phyloP scores from a whole-genome alignment of 192 early-diverging fungal genomes.

The Dissophora ornata region DNA sequence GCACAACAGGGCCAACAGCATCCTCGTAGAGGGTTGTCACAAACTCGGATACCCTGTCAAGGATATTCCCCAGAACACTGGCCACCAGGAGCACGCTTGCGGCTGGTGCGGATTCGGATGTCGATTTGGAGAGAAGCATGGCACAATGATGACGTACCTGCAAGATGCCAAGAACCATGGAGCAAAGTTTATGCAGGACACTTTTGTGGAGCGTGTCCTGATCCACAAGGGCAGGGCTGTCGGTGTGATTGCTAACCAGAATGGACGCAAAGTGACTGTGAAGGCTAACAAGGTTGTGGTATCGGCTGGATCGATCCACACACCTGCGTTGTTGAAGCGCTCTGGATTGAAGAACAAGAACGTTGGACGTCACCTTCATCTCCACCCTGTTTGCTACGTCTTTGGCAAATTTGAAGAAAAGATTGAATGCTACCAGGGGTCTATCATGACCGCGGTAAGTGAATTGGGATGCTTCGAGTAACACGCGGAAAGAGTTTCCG shows the following conservation, averaged over 20 bases:
- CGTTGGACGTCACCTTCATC: conserved; percentile 72
- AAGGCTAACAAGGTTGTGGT: conserved; percentile 68
- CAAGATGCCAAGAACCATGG: conserved; percentile 72
- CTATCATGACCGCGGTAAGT: conserved; percentile 77
- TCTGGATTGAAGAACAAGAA: conserved; percentile 76
- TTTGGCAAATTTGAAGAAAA: conserved; percentile 75
- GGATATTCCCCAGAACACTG: conserved; percentile 77
- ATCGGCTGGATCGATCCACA: conserved; percentile 71
- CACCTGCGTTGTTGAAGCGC: conserved; percentile 70
- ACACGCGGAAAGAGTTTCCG: too few species aligned
- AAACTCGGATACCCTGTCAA: conserved; percentile 67
- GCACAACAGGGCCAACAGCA: conserved; percentile 73
- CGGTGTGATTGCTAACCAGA: conserved; percentile 63
- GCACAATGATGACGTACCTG: conserved; percentile 73
- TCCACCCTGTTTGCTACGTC: conserved; percentile 71
- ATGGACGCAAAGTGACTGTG: conserved; percentile 55
- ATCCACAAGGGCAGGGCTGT: conserved; percentile 64
- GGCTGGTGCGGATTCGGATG: conserved; percentile 79
- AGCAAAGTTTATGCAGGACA: conserved; percentile 68
- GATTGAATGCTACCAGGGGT: conserved; percentile 62
- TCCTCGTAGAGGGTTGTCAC: conserved; percentile 76
- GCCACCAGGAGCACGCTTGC: conserved; percentile 62
- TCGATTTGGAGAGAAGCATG: conserved; percentile 76
- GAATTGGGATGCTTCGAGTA: too few species aligned
- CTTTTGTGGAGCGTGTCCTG: conserved; percentile 66